Evolutionary conservation across 768 basidiomycete species (phyloP).

Genomic region (Hirschioporus abietinus): DNA sequence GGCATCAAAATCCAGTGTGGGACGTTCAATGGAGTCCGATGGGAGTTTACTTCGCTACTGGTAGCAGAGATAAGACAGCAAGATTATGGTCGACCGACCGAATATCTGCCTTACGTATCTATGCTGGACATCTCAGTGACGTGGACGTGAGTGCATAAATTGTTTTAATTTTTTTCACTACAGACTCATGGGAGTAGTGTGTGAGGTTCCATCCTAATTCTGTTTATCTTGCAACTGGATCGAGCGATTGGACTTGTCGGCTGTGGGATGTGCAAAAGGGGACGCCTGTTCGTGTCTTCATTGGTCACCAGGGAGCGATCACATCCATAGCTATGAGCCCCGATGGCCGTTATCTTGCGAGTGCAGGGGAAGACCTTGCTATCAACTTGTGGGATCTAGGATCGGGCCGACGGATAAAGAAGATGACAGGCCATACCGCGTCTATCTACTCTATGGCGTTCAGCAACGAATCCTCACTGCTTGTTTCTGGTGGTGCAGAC

Average conservation of each 20-base stretch:
- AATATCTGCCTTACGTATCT: constrained; percentile 79
- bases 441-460: constrained; percentile 90
- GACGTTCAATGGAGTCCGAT: constrained; percentile 98
- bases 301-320: constrained; percentile 89
- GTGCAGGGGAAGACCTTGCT: constrained; percentile 85
- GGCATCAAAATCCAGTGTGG: constrained; percentile 97
- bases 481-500: constrained; percentile 89
- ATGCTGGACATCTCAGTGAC: constrained; percentile 94
- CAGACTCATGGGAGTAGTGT: constrained; percentile 49
- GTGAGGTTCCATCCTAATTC: constrained; percentile 97
- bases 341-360: constrained; percentile 91
- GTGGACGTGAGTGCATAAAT: constrained; percentile 71
- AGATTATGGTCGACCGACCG: constrained; percentile 95
- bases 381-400: constrained; percentile 97
- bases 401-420: constrained; percentile 91
- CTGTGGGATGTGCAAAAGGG: constrained; percentile 99
- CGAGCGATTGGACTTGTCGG: constrained; percentile 92
- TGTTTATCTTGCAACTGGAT: constrained; percentile 93
- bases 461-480: constrained; percentile 83
- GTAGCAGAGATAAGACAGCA: constrained; percentile 89
- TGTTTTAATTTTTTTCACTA: constrained; percentile 1
- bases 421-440: constrained; percentile 90
- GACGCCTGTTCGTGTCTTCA: constrained; percentile 88
- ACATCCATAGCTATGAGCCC: constrained; percentile 86
- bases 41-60: constrained; percentile 98